Conservation (phyloP, 345 rosid genomes). For the Turnera subulata region DNA sequence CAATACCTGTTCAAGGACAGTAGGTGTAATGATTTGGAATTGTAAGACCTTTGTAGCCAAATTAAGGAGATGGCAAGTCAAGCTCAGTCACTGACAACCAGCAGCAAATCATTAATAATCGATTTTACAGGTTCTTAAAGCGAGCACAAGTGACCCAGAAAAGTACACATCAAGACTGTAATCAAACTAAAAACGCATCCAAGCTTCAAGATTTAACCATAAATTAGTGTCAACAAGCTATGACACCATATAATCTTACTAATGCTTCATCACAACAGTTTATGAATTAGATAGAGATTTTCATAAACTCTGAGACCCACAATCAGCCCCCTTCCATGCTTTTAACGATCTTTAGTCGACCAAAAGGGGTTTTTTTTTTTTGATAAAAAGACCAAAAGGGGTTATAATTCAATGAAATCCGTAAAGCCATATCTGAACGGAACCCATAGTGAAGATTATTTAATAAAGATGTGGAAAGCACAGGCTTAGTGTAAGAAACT, state of each 20-base stretch:
- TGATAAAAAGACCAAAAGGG: neutral
- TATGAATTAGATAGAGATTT: neutral
- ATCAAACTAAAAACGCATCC: neutral
- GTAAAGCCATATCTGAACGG: too few species aligned
- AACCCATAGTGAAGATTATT: neutral
- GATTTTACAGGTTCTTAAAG: neutral
- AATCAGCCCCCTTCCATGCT: neutral
- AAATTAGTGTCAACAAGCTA: too few species aligned
- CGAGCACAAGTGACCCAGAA: neutral
- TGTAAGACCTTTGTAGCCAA: too few species aligned
- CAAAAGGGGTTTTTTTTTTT: neutral
- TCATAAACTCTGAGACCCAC: neutral
- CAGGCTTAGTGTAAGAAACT: neutral
- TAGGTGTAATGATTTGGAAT: neutral
- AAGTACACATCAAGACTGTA: neutral
- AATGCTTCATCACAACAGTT: too few species aligned
- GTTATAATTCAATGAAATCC: neutral
- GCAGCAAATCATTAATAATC: too few species aligned
- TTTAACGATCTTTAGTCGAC: neutral
- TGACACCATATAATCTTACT: too few species aligned
- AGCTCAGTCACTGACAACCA: neutral
- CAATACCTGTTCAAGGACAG: slow-evolving; percentile 36
- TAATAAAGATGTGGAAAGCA: neutral
- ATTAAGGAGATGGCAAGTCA: neutral
- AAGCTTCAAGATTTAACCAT: neutral